These are phyloP conservation scores for Lichtheimia hyalospora DNA, from an alignment of 371 early-diverging fungal genomes.

Conservation along the genomic window DNA sequence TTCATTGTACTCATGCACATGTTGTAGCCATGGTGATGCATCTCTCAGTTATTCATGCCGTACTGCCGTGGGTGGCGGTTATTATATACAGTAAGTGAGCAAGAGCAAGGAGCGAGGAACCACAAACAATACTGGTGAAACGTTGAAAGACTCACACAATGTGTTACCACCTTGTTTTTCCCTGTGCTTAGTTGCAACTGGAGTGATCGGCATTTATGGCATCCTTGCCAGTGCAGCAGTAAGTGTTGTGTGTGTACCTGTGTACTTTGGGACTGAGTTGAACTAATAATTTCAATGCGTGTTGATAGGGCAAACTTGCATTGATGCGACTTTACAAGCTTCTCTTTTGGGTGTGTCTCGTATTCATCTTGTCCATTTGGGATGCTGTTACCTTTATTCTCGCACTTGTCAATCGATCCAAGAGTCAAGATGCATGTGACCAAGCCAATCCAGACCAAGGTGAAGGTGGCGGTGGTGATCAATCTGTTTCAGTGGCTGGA, in stretches of 20 bases:
- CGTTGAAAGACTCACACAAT: not conserved
- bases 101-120: too few relatives aligned
- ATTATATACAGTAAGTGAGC: constrained; percentile 27
- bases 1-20: too few relatives aligned
- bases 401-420: constrained; percentile 34
- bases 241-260: constrained; percentile 5
- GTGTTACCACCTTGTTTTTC: not conserved
- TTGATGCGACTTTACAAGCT: constrained; percentile 44
- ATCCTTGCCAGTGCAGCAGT: constrained; percentile 33
- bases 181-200: constrained; percentile 24
- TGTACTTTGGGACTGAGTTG: not conserved
- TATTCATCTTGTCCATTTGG: constrained; percentile 38
- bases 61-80: constrained; percentile 40
- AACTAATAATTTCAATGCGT: not conserved
- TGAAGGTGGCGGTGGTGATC: constrained; percentile 6
- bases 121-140: not conserved
- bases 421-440: constrained; percentile 30
- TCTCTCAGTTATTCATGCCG: constrained; percentile 27
- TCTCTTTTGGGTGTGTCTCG: constrained; percentile 34
- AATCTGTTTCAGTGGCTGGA: constrained; percentile 24
- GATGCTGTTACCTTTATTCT: constrained; percentile 37
- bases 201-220: constrained; percentile 35
- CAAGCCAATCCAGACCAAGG: constrained; percentile 29
- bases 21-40: constrained; percentile 45
- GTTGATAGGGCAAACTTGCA: constrained; percentile 36